phyloP scores from a whole-genome alignment of 2,329 filamentous ascomycete species.

The Stagonosporopsis cucurbitacearum region DNA sequence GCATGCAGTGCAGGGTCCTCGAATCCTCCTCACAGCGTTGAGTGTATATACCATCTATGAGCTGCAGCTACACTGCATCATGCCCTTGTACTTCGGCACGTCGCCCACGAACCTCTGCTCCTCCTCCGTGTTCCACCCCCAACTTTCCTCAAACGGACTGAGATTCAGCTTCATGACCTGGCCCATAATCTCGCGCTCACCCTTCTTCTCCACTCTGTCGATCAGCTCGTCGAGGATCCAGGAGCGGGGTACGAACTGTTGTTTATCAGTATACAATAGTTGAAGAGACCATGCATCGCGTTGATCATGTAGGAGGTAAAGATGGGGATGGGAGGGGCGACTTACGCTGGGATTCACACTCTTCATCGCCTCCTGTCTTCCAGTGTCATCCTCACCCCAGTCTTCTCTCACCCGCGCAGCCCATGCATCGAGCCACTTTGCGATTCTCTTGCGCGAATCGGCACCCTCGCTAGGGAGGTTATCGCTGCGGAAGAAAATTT shows the following conservation, averaged over 20 bases:
- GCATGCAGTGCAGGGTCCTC: too few species aligned
- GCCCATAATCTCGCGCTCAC: slow-evolving; percentile 78
- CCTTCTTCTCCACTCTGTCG: slow-evolving; percentile 80
- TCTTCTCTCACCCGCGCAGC: slow-evolving; percentile 73
- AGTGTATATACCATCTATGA: slow-evolving; percentile 55
- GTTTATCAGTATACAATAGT: neutral
- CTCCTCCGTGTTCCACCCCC: slow-evolving; percentile 72
- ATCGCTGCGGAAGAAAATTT: slow-evolving; percentile 80
- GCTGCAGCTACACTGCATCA: slow-evolving; percentile 94
- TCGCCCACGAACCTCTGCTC: slow-evolving; percentile 86
- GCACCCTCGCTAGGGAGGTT: slow-evolving; percentile 62
- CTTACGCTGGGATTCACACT: slow-evolving; percentile 79
- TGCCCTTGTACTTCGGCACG: slow-evolving; percentile 77
- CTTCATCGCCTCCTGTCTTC: slow-evolving; percentile 78
- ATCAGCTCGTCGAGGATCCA: slow-evolving; percentile 97
- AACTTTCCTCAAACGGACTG: slow-evolving; percentile 82
- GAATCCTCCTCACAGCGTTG: too few species aligned
- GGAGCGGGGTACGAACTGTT: slow-evolving; percentile 79
- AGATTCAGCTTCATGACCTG: slow-evolving; percentile 83
- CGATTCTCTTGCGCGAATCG: slow-evolving; percentile 70
- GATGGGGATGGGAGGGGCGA: neutral
- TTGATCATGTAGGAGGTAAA: too few species aligned
- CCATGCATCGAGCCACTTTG: slow-evolving; percentile 84
- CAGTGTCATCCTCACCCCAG: slow-evolving; percentile 66
- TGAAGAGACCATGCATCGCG: too few species aligned